Percentiles rank a stretch among this genome's conserved stretches.
These are phyloP conservation scores for Clarkia xantiana DNA, from an alignment of 345 rosid genomes.

Conservation along the genomic window DNA sequence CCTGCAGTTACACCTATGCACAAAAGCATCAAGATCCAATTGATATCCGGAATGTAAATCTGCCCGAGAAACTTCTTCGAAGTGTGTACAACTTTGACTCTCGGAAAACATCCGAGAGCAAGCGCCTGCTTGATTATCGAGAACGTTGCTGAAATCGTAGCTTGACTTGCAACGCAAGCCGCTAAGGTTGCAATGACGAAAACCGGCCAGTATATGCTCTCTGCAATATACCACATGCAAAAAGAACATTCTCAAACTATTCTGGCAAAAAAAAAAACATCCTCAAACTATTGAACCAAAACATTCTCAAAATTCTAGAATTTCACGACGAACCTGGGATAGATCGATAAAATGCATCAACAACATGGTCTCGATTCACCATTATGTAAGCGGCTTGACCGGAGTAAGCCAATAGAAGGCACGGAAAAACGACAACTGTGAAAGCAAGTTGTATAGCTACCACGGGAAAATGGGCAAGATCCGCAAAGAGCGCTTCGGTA, in stretches of 20 bases:
- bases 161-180: slow-evolving; percentile 71
- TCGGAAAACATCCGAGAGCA: slow-evolving; percentile 67
- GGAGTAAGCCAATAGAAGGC: slow-evolving; percentile 84
- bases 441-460: slow-evolving; percentile 78
- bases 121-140: slow-evolving; percentile 71
- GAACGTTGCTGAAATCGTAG: slow-evolving; percentile 63
- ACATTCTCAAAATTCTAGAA: too few species aligned
- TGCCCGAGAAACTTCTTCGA: slow-evolving; percentile 57
- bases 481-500: slow-evolving; percentile 92
- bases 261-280: too few species aligned
- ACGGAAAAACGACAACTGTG: slow-evolving; percentile 77
- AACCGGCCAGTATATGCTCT: slow-evolving; percentile 57
- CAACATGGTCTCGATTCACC: slow-evolving; percentile 34
- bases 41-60: slow-evolving; percentile 61
- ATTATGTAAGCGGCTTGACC: slow-evolving; percentile 98
- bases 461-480: slow-evolving; percentile 80
- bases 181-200: slow-evolving; percentile 56
- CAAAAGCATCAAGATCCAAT: slow-evolving; percentile 67
- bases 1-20: slow-evolving; percentile 68
- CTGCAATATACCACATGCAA: slow-evolving; percentile 15
- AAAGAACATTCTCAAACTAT: too few species aligned
- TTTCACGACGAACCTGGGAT: slow-evolving; percentile 41
- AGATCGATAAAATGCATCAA: slow-evolving; percentile 70
- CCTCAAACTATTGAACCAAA: too few species aligned
- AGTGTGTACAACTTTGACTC: slow-evolving; percentile 70